A percentile compares a stretch with the other conserved stretches of the same genome.
Conservation (phyloP, 2,329 filamentous ascomycete species). For the Pyrenochaeta sp. region DNA sequence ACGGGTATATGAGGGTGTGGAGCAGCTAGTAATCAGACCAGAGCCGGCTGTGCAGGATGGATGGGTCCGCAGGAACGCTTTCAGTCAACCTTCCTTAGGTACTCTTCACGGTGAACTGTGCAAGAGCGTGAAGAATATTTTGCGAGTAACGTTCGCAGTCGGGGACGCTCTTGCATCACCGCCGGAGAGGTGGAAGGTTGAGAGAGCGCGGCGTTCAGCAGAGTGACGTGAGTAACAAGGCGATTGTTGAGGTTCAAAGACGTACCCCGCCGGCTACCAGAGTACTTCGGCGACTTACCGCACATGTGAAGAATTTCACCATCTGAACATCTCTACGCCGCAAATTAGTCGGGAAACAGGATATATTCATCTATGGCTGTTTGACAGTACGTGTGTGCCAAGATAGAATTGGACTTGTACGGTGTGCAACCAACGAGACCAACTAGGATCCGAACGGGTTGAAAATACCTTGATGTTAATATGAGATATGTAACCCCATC, state of each 20-base stretch:
- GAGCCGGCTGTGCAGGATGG: conserved; percentile 13
- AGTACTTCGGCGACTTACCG: conserved; percentile 10
- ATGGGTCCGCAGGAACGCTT: conserved; percentile 9
- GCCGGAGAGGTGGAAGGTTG: conserved; percentile 25
- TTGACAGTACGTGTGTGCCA: not conserved
- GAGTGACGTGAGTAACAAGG: not conserved
- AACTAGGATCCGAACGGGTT: not conserved
- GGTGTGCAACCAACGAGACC: conserved; percentile 1
- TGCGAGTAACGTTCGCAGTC: conserved; percentile 11
- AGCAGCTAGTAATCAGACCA: conserved; percentile 11
- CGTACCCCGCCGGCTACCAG: conserved; percentile 25
- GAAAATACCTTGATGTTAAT: conserved; percentile 14
- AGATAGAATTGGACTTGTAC: not conserved
- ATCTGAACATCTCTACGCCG: conserved; percentile 5
- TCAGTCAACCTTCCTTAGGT: conserved; percentile 10
- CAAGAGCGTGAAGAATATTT: conserved; percentile 39
- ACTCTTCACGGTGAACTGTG: conserved; percentile 28
- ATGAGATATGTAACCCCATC: conserved; percentile 64
- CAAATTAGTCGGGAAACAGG: not conserved
- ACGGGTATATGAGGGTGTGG: conserved; percentile 16
- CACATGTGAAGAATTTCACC: conserved; percentile 18
- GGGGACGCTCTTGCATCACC: conserved; percentile 36
- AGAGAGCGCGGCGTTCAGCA: not conserved
- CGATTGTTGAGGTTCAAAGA: conserved; percentile 14
- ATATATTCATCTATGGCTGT: conserved; percentile 12